Percentiles rank a stretch among this genome's conserved stretches.
phyloP scores from a whole-genome alignment of 1,284 basidiomycete genomes.

The Schizophyllum commune region DNA sequence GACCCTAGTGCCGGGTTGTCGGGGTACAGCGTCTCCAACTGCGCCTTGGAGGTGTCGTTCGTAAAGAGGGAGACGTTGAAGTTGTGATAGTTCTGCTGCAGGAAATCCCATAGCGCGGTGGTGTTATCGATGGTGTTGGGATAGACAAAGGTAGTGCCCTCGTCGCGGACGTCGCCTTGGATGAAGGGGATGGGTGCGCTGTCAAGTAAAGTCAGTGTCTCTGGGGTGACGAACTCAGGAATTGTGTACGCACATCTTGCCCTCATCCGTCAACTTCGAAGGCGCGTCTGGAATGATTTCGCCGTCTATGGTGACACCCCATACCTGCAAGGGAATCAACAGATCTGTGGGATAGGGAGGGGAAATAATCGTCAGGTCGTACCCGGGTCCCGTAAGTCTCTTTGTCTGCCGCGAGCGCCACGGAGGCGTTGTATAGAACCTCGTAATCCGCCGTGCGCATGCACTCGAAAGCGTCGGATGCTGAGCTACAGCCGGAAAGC shows the following conservation, averaged over 20 bases:
- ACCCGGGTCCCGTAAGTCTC: constrained; percentile 12
- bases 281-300: constrained; percentile 16
- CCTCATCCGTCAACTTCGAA: constrained; percentile 14
- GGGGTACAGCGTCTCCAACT: constrained; percentile 13
- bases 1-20: constrained; percentile 14
- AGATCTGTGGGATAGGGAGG: neutral
- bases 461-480: constrained; percentile 14
- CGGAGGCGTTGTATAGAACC: constrained; percentile 13
- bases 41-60: constrained; percentile 7
- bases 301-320: constrained; percentile 16
- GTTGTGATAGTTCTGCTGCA: neutral
- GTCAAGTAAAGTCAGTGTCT: neutral
- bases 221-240: neutral
- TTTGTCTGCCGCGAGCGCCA: constrained; percentile 10
- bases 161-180: constrained; percentile 15
- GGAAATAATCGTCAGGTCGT: neutral
- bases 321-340: constrained; percentile 10
- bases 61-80: neutral
- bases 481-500: constrained; percentile 11
- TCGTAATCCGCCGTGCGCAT: constrained; percentile 12
- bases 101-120: constrained; percentile 12
- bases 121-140: constrained; percentile 15
- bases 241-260: constrained; percentile 12
- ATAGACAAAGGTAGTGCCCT: constrained; percentile 12
- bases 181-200: constrained; percentile 17